Evolutionary conservation across 106 monocot species (phyloP).

Genomic region (Amphibolis antarctica): DNA sequence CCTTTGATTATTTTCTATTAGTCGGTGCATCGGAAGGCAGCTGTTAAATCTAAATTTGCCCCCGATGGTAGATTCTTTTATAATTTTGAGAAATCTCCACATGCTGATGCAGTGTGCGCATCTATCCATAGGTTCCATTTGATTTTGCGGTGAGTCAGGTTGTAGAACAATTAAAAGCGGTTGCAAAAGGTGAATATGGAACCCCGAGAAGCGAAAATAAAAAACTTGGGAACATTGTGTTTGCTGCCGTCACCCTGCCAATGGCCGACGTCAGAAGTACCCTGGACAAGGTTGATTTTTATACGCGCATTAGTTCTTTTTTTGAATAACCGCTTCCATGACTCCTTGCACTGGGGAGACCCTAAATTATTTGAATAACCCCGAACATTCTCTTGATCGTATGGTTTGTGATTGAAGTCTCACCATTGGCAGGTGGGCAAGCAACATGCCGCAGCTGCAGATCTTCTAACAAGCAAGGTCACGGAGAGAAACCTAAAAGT

Average conservation of each 20-base stretch:
- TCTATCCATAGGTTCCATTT: conserved; percentile 56
- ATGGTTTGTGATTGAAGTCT: neutral
- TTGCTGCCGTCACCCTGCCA: conserved; percentile 81
- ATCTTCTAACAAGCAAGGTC: conserved; percentile 32
- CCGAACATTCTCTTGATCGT: neutral
- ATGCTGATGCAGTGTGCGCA: neutral
- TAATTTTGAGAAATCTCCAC: too few species aligned
- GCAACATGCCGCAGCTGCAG: conserved; percentile 19
- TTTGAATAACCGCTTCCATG: too few species aligned
- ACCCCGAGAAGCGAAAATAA: conserved; percentile 50
- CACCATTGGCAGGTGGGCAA: conserved; percentile 32
- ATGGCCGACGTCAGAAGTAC: conserved; percentile 29
- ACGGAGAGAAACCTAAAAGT: conserved; percentile 37
- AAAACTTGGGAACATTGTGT: conserved; percentile 82
- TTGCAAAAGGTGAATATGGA: conserved; percentile 50
- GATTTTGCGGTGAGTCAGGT: conserved; percentile 65
- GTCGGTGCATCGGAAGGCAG: too few species aligned
- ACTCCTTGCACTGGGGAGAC: too few species aligned
- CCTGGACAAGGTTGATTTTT: conserved; percentile 46
- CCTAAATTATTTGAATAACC: too few species aligned
- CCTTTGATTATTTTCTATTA: neutral
- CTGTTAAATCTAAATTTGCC: too few species aligned
- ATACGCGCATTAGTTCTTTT: too few species aligned
- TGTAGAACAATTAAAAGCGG: conserved; percentile 60
- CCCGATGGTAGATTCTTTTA: too few species aligned